Base-by-base conservation (phyloP, 2,329 filamentous ascomycete species). In the Plectosphaerella cucumerina region DNA sequence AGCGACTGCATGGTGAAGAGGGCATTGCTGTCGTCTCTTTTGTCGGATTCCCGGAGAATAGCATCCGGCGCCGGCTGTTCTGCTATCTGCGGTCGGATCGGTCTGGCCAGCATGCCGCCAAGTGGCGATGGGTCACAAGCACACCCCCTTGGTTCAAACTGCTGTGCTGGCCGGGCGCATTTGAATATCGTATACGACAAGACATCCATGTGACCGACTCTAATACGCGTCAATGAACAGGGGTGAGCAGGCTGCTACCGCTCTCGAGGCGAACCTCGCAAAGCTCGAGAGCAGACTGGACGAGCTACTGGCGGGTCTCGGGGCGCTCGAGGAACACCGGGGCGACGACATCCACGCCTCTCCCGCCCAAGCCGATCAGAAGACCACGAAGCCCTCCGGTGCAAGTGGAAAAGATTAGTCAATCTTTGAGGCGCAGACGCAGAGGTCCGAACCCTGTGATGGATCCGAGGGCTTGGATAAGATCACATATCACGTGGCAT, bases 251-350 rank as follows among this genome's bases (percentile, higher is more conserved):
- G 68, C 79, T 4, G 80, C 80, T 41, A 61, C 73, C 11, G 71
- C 70, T 26, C 72, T 84, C 17, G 80, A 84, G 60, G 67, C 72
- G 2, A 77, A 76, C 56, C 69, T 84, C 47, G 69, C 71, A 9
- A 74, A 60, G 33, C 69, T 84, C 18, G 79, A 83, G 63, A 70
- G 66, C 59, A 80, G 75, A 60, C 71, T 84, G n/a, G 78, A 82
- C 53, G 72, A 71, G 53, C 67, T 84, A 20, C 69, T 84, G 20
- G 75, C 74, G 15, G 71, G 72, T 21, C 66, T 81, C 46, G 78
- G 77, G 50, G 60, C 57, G 15, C 18, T 37, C 22, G 50, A 50
- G 10, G 47, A 45, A 21, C 22, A 39, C 26, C 21, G 15, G n/a
- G n/a, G 39, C n/a, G 39, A 20, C 17, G 39, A 42, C n/a, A 18